phyloP scores from a whole-genome alignment of 2,329 filamentous ascomycete species.

The Clonostachys sp. region DNA sequence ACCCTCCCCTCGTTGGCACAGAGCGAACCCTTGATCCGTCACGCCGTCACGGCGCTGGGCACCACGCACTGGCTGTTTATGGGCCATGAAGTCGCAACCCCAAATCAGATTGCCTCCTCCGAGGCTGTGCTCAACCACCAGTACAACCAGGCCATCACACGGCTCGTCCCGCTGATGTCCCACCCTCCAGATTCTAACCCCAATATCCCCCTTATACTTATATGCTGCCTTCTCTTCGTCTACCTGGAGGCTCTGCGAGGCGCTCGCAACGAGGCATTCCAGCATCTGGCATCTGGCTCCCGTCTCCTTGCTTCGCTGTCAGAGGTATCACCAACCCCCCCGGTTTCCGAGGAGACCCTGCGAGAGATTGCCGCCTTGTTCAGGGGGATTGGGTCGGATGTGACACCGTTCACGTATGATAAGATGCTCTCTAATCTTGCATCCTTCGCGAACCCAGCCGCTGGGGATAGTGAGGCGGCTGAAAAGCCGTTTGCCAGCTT shows the following conservation, averaged over 20 bases:
- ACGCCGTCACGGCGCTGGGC: slow-evolving; percentile 1
- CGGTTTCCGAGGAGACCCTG: too few relatives aligned
- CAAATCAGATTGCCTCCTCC: background rate
- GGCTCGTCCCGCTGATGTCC: background rate
- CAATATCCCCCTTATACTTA: background rate
- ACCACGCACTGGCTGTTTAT: slow-evolving; percentile 1
- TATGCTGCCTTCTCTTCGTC: slow-evolving; percentile 2
- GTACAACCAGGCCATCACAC: slow-evolving; percentile 3
- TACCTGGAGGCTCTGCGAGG: slow-evolving; percentile 2
- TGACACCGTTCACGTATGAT: too few relatives aligned
- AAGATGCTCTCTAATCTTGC: too few relatives aligned
- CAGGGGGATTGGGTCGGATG: too few relatives aligned
- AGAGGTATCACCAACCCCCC: too few relatives aligned
- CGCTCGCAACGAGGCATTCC: background rate
- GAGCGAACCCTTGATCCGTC: background rate
- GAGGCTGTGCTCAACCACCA: background rate
- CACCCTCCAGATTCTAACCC: background rate
- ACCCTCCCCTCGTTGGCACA: background rate
- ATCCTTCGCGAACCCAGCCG: too few relatives aligned
- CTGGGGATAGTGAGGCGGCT: too few relatives aligned
- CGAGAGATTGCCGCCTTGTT: too few relatives aligned
- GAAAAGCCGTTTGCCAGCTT: too few relatives aligned
- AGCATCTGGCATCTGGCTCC: slow-evolving; percentile 1
- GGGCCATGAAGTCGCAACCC: background rate
- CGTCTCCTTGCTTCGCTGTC: background rate